A percentile compares a stretch with the other conserved stretches of the same genome.
Evolutionary conservation across 1,284 basidiomycete species (phyloP).

Genomic region (Moesziomyces sp.): DNA sequence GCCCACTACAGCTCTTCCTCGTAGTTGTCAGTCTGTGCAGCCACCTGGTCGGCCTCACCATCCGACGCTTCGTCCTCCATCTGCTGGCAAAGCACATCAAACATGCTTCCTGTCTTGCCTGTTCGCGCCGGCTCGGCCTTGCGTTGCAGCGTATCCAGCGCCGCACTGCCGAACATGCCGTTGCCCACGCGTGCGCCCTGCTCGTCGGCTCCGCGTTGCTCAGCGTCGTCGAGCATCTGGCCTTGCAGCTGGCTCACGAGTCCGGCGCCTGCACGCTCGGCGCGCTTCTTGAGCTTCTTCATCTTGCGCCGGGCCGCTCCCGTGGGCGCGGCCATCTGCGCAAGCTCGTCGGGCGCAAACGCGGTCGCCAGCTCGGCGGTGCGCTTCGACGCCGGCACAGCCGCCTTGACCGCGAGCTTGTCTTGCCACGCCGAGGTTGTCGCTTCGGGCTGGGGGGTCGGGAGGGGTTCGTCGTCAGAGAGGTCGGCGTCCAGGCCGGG

Average conservation of each 20-base stretch:
- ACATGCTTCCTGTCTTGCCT: conserved; percentile 40
- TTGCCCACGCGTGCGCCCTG: conserved; percentile 6
- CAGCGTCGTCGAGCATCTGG: conserved; percentile 18
- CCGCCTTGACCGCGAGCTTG: conserved; percentile 27
- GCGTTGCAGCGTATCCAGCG: neutral
- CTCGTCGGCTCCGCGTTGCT: neutral
- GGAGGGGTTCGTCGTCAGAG: neutral
- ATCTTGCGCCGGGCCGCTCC: conserved; percentile 24
- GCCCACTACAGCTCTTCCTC: conserved; percentile 24
- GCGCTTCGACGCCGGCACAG: conserved; percentile 9
- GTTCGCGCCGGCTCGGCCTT: neutral
- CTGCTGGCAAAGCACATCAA: conserved; percentile 30
- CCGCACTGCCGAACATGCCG: conserved; percentile 29
- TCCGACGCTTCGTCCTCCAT: conserved; percentile 6
- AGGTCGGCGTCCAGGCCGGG: conserved; percentile 23
- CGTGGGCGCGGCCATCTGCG: conserved; percentile 22
- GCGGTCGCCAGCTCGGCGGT: conserved; percentile 30
- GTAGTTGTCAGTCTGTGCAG: conserved; percentile 4
- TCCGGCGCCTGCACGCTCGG: conserved; percentile 38
- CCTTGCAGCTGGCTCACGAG: conserved; percentile 29
- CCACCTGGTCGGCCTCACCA: too few relatives aligned
- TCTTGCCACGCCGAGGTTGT: conserved; percentile 14
- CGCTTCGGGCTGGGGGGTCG: neutral
- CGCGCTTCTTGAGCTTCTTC: conserved; percentile 50
- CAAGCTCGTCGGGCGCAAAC: conserved; percentile 37